Base-by-base conservation (phyloP, 1,284 basidiomycete genomes). In the Apiotrichum montevideense region DNA sequence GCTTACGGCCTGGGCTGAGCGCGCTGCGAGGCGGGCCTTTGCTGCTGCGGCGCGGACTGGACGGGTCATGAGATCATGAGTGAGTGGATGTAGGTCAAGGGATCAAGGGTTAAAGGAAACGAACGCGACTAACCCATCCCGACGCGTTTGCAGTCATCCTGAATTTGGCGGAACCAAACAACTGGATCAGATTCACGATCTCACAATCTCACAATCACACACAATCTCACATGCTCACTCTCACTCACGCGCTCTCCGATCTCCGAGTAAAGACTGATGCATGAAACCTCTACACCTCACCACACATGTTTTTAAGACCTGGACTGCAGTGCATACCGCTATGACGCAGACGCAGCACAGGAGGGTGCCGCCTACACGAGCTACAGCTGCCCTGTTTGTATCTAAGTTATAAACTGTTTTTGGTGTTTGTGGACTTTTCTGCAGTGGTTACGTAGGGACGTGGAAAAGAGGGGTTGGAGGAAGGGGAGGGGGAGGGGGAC, bases 131-230 rank as follows among this genome's bases (percentile, higher is more conserved):
- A 13, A 11, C 48, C 9, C 48, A 21, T 51, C 14, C 11, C 35
- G 47, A 49, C 35, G 35, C 47, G 47, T 35, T 21, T 49, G 35
- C 13, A 29, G 29, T 29, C 3, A 29, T 29, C 29, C 29, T 29
- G 29, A 29, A 29, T 29, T 29, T 46, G 11, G 29, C 52, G 52
- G 52, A 53, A 53, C 52, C 52, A 53, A 53, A 53, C 44, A 52
- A 29, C 29, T 29, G 21, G 21, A 21, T 21, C 21, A 21, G 21
- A 21, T 21, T 21, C 21, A 21, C 21, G 21, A 29, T 29, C 29
- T 29, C 29, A 29, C 29, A 29, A 29, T 29, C 29, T 29, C 29
- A 29, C 29, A 29, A 29, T 29, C 29, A 29, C 29, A 29, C 29
- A 29, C 21, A 21, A 39, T 39, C 37, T 39, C 37, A 13, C 8